Evolutionary conservation across 2,329 filamentous ascomycete genomes (phyloP).

Genomic region (Ceratocystis huliohia): DNA sequence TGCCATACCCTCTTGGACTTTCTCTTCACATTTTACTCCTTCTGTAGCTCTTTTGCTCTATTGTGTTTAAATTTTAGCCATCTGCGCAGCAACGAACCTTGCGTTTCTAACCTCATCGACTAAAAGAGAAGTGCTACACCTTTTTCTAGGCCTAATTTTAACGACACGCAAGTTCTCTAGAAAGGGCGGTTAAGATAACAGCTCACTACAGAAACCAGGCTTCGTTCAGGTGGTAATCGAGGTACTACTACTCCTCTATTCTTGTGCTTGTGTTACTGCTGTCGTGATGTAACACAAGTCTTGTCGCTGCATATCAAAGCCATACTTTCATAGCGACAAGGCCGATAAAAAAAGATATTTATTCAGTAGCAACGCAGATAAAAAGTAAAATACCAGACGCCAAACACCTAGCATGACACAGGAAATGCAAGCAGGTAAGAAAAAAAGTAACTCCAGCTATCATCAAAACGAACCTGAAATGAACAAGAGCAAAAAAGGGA

Average conservation of each 20-base stretch:
- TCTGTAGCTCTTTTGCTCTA: not conserved
- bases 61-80: not conserved
- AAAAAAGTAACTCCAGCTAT: not conserved
- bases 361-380: not conserved
- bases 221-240: too few relatives aligned
- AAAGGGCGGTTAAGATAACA: not conserved
- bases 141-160: not conserved
- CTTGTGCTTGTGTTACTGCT: not conserved
- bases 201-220: not conserved
- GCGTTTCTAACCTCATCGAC: not conserved
- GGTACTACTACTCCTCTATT: too few relatives aligned
- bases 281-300: not conserved
- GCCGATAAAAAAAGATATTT: not conserved
- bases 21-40: too few relatives aligned
- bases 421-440: not conserved
- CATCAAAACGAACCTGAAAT: constrained; percentile 2
- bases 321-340: not conserved
- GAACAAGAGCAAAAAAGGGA: not conserved
- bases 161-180: not conserved
- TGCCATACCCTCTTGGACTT: too few relatives aligned
- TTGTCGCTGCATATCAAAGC: not conserved
- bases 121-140: not conserved
- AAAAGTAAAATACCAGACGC: not conserved
- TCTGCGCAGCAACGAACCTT: not conserved
- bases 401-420: not conserved